Evolutionary conservation across 2,329 filamentous ascomycete genomes (phyloP).

Genomic region (Leptographium procerum): DNA sequence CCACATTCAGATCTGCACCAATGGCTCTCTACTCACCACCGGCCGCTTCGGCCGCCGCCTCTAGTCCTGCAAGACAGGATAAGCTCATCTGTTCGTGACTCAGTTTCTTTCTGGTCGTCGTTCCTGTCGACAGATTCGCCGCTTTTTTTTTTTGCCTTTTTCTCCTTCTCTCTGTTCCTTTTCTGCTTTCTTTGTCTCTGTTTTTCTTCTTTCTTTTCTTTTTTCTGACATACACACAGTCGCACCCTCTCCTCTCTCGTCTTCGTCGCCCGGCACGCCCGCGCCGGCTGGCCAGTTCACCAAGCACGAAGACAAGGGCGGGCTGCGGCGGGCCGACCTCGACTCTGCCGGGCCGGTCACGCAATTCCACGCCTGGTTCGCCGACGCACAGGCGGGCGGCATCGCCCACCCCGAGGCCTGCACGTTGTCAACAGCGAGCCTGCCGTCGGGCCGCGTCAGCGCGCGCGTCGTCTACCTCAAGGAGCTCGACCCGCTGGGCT

Average conservation of each 20-base stretch:
- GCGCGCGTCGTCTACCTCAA: slow-evolving; percentile 89
- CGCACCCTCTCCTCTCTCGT: slow-evolving; percentile 9
- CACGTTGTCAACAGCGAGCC: slow-evolving; percentile 69
- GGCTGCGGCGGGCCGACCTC: slow-evolving; percentile 51
- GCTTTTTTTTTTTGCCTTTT: background rate
- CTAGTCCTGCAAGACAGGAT: background rate
- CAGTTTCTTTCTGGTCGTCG: background rate
- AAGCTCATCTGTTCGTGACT: slow-evolving; percentile 40
- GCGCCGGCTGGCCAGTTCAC: slow-evolving; percentile 69
- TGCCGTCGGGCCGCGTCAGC: slow-evolving; percentile 76
- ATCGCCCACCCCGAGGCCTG: slow-evolving; percentile 79
- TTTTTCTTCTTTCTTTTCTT: background rate
- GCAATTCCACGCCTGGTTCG: slow-evolving; percentile 90
- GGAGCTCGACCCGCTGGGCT: slow-evolving; percentile 73
- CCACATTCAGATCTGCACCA: background rate
- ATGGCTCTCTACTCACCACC: slow-evolving; percentile 9
- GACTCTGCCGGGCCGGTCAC: slow-evolving; percentile 51
- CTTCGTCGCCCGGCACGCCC: background rate
- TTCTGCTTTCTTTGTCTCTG: too few relatives aligned
- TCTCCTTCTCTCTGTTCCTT: background rate
- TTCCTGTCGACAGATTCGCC: background rate
- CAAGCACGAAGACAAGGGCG: slow-evolving; percentile 33
- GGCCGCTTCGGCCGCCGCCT: background rate
- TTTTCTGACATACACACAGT: slow-evolving; percentile 3
- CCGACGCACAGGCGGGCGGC: slow-evolving; percentile 43